Conservation (phyloP, 2,329 filamentous ascomycete species). For the Alternaria conjuncta region DNA sequence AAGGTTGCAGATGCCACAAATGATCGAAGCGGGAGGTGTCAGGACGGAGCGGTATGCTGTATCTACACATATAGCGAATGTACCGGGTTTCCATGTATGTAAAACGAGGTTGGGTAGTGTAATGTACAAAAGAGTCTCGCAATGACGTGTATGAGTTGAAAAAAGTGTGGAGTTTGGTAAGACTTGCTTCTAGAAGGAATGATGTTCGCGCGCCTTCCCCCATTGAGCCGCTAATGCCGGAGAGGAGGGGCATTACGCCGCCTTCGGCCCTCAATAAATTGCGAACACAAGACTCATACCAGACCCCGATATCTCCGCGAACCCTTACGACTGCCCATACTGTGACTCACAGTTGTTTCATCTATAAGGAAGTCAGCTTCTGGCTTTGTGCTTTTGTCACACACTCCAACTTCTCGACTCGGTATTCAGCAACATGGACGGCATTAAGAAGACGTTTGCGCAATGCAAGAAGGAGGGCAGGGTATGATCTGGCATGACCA, state of each 20-base stretch:
- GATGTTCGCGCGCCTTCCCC: constrained; percentile 4
- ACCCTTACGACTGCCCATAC: constrained; percentile 5
- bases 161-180: not conserved
- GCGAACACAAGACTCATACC: constrained; percentile 25
- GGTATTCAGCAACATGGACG: constrained; percentile 49
- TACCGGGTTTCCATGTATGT: not conserved
- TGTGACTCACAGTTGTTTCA: constrained; percentile 21
- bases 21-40: not conserved
- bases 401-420: not conserved
- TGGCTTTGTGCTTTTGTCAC: not conserved
- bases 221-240: constrained; percentile 1
- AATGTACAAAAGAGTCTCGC: not conserved
- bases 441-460: constrained; percentile 58
- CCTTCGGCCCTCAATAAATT: constrained; percentile 31
- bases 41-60: fast-evolving
- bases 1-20: too few species aligned
- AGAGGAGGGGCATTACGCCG: constrained; percentile 17
- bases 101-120: not conserved
- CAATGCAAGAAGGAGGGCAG: constrained; percentile 59
- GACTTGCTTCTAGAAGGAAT: constrained; percentile 10
- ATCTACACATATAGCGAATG: not conserved
- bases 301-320: constrained; percentile 6
- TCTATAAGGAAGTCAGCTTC: constrained; percentile 12
- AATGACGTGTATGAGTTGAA: constrained; percentile 5
- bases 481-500: constrained; percentile 28